Evolutionary conservation across 192 early-diverging fungal species (phyloP), one percentile per base, ranked within the genome.

Genomic region (Funneliformis mosseae): DNA sequence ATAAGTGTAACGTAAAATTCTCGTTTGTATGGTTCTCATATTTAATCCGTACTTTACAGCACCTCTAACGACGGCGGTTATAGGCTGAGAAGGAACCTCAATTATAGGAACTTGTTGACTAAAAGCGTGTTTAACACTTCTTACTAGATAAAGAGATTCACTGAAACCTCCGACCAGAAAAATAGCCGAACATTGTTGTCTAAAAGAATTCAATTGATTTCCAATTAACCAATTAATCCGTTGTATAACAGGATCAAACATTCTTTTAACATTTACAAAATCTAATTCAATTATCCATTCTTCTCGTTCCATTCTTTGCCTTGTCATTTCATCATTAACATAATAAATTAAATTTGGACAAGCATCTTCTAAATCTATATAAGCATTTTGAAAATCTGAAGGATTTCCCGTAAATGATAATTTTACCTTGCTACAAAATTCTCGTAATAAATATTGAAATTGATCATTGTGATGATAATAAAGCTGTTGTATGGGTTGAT

Each of bases 141-240:
- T 60, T 60, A 84, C 83, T 11, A 90, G 66, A 46, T 88, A 88
- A 8, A 77, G 75, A 4, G 87, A 88, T 62, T 85, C 84, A 33
- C 89, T 88, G 74, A 88, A 88, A 46, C 89, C 89, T 25, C 89
- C 89, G 12, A 89, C 88, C 67, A 89, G 63, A 81, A 89, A 89
- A 25, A 87, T 85, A 10, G 86, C 84, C 25, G 83, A 77, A 5
- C 86, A 75, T n/a, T 60, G 68, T 16, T 74, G 74, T 55, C 81
- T 72, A 8, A 79, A 73, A 63, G 84, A 84, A 1, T 74, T 75
- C 41, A 89, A 77, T 50, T 89, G 88, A 62, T 84, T 73, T 74
- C 84, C 76, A 18, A 89, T 87, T 18, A 88, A 61, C 12, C 80
- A 72, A 0, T 85, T 59, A 16, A 89, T 84, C 39, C 78, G 46